A percentile compares a stretch with the other conserved stretches of the same genome.
These are phyloP conservation scores for Salix suchowensis DNA, from an alignment of 345 rosid species.

Conservation along the genomic window DNA sequence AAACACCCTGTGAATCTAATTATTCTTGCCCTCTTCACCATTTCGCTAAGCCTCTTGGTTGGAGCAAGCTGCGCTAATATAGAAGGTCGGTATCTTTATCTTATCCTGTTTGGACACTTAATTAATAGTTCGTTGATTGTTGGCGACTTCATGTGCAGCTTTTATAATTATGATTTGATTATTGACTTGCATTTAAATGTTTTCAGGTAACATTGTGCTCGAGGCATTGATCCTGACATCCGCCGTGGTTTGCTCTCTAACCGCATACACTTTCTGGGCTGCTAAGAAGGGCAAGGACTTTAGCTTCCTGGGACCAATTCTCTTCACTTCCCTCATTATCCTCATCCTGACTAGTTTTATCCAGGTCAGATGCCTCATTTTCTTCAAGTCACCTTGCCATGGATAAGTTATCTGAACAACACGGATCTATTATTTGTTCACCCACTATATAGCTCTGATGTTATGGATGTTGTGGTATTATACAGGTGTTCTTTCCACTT, in stretches of 20 bases:
- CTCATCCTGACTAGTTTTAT: conserved; percentile 73
- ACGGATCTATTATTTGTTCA: background rate
- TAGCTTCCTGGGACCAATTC: conserved; percentile 80
- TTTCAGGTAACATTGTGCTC: conserved; percentile 87
- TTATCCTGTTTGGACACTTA: conserved; percentile 4
- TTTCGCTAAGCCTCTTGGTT: conserved; percentile 73
- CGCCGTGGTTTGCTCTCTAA: conserved; percentile 70
- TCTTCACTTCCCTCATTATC: conserved; percentile 77
- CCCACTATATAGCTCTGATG: background rate
- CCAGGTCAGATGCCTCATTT: conserved; percentile 49
- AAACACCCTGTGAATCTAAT: conserved; percentile 86
- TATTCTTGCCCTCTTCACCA: conserved; percentile 78
- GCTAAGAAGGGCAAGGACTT: conserved; percentile 93
- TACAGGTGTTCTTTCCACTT: conserved; percentile 82
- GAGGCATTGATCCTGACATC: conserved; percentile 84
- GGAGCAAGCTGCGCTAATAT: conserved; percentile 89
- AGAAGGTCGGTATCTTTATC: conserved; percentile 47
- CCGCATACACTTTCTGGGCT: conserved; percentile 98
- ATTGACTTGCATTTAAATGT: background rate
- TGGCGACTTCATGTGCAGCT: no score
- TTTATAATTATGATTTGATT: background rate
- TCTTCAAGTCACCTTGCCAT: background rate
- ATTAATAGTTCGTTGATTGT: background rate
- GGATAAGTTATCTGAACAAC: background rate
- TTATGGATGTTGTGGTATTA: background rate